Percentiles rank a stretch among this genome's conserved stretches.
phyloP scores from a whole-genome alignment of 805 yeast species.

The Candida bentonensis region DNA sequence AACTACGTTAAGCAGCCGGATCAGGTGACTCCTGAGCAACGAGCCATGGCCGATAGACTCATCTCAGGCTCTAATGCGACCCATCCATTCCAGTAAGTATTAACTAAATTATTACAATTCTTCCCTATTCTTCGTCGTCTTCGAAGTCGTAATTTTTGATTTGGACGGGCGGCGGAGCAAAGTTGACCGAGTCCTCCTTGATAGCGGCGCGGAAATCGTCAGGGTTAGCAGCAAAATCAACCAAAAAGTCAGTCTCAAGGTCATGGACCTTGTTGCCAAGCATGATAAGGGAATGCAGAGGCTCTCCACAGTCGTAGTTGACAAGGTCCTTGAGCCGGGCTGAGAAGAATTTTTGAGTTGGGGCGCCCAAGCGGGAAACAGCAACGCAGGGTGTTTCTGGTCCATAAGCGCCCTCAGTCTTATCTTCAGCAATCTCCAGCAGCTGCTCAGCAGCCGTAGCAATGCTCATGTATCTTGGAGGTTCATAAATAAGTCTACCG shows the following conservation, averaged over 20 bases:
- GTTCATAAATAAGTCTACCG: constrained; percentile 85
- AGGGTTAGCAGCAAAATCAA: constrained; percentile 57
- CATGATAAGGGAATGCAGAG: constrained; percentile 81
- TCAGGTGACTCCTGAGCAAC: neutral
- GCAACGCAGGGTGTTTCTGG: constrained; percentile 88
- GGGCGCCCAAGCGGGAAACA: constrained; percentile 81
- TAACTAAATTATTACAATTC: neutral
- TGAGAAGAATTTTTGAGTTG: constrained; percentile 67
- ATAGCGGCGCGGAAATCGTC: constrained; percentile 35
- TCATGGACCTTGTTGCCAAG: constrained; percentile 90
- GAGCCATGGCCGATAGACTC: neutral
- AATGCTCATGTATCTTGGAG: constrained; percentile 92
- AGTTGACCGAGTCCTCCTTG: constrained; percentile 19
- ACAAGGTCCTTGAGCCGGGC: constrained; percentile 69
- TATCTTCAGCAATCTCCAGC: constrained; percentile 70
- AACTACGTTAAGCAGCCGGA: constrained; percentile 17
- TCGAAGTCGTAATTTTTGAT: neutral
- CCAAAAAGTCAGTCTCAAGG: constrained; percentile 71
- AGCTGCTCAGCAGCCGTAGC: constrained; percentile 80
- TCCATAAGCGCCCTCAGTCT: constrained; percentile 68
- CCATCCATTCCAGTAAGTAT: neutral
- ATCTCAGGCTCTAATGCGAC: neutral
- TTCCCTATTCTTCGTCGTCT: neutral
- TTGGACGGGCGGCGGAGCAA: neutral
- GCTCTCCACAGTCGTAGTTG: constrained; percentile 83